phyloP scores from a whole-genome alignment of 257 asterid genomes.

The Forsythia suspensa region DNA sequence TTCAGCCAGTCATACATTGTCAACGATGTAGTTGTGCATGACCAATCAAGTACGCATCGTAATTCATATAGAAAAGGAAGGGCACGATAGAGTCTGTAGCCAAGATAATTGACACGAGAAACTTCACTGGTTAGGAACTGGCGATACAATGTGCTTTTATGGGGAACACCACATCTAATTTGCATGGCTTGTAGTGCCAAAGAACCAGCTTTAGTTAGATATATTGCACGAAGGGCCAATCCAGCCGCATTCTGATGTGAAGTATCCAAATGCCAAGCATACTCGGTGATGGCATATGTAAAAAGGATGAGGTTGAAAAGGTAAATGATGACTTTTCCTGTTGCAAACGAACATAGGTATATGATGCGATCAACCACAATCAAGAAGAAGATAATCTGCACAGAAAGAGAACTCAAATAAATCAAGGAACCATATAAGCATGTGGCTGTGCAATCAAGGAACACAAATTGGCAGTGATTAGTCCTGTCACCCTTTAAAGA shows the following conservation, averaged over 20 bases:
- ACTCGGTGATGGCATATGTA: constrained; percentile 73
- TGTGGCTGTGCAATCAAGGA: constrained; percentile 5
- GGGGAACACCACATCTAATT: constrained; percentile 90
- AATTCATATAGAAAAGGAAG: constrained; percentile 93
- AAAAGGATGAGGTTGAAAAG: constrained; percentile 81
- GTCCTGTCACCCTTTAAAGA: neutral
- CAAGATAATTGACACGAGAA: constrained; percentile 79
- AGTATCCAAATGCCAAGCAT: constrained; percentile 85
- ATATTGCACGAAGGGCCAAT: constrained; percentile 87
- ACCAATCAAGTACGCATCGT: constrained; percentile 99
- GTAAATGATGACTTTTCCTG: constrained; percentile 86
- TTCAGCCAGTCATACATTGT: constrained; percentile 99
- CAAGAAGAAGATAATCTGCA: constrained; percentile 95
- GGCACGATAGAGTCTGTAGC: constrained; percentile 93
- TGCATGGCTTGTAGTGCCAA: constrained; percentile 92
- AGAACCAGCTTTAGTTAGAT: constrained; percentile 86
- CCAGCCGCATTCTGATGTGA: constrained; percentile 65
- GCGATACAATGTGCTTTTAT: constrained; percentile 91
- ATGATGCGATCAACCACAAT: constrained; percentile 93
- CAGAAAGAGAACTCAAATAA: constrained; percentile 28
- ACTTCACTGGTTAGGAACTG: constrained; percentile 96
- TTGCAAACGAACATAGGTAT: constrained; percentile 91
- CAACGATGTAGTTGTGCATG: constrained; percentile 89
- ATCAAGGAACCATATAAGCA: constrained; percentile 19
- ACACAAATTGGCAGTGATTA: neutral